Evolutionary conservation across 2,329 filamentous ascomycete species (phyloP), one percentile per base, ranked within the genome.

Genomic region (Colletotrichum echinochloae): DNA sequence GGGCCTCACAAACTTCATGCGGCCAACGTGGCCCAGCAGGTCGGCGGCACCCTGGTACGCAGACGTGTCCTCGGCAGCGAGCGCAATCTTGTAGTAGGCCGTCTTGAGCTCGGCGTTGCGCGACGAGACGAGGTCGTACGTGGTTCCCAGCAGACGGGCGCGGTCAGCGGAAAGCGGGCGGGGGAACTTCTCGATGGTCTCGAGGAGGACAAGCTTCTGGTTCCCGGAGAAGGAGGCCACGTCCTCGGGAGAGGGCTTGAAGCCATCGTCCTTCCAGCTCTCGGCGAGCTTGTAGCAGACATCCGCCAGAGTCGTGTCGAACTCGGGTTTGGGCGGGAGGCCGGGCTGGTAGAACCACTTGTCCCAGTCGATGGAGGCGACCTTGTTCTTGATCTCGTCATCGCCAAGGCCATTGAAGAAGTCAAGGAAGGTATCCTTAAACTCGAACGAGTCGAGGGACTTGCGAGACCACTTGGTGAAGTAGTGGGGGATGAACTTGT

Each of bases 1-100:
- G 28, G 95, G 94, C 57, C 95, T 87, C 70, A 98, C 95, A 81
- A 95, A 98, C 87, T 98, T 98, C 96, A 99, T 98, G 67, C 96
- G 86, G 16, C 96, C 96, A 30, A 98, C 94, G 62, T 87, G 86
- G 39, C 93, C 93, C 48, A 98, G 84, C 65, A 98, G 84, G 69
- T 93, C 89, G 1, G 92, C 90, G 0, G 94, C 89, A 1, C 91
- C 91, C 70, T 89, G 79, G 76, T 95, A 94, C 46, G 92, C 88
- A 67, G 85, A 88, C 61, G 86, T 81, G 75, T 94, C 93, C 67
- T 90, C 88, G 16, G 93, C 92, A 75, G 89, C 89, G 77, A 99
- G 87, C 1, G 93, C 93, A 41, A 98, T 88, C 64, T 90, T 88
- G 77, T 94, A 92, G 82, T 94, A 98, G 1, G 95, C 89, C 20